Evolutionary conservation across 2,329 filamentous ascomycete genomes (phyloP), one percentile per base, ranked within the genome.

Genomic region (Paraconiothyrium sp.): DNA sequence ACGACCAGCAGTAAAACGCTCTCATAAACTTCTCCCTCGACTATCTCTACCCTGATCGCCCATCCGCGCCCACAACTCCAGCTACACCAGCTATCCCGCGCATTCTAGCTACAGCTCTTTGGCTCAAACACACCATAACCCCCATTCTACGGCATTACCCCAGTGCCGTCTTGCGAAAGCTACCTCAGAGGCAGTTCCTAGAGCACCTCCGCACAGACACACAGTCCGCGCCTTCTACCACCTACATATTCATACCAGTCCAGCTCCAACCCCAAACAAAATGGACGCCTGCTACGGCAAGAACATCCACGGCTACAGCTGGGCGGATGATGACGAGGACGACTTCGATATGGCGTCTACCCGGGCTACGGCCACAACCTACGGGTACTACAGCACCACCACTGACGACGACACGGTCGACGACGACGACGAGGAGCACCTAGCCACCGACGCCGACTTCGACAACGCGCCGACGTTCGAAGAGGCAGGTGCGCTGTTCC

Each of bases 321-420:
- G 52, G 52, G 52, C 52, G 14, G 39, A 55, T 16, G 52, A 55
- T 9, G 35, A 54, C 16, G 52, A 55, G 1, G 51, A 54, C 37
- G 52, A 46, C 24, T 55, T 41, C 22, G 52, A 55, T n/a, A 9
- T 34, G 5, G 39, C 35, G 24, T 8, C 14, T 3, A 22, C 13
- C 52, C 32, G 34, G 39, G 37, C 52, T n/a, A 27, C 2, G 16
- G 24, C 27, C 9, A 39, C 35, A 4, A 41, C 4, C 35, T 41
- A 32, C 20, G 35, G 16, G 27, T 41, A 54, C 35, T 41, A 41
- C 16, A 3, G 7, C 22, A 30, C 9, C 35, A 3, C 39, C 20
- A 24, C 37, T 32, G 9, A 11, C 2, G 24, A 32, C 16, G 34
- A 30, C 24, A 20, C 14, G 9, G 24, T 2, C 2, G 39, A 44